Evolutionary conservation across 1,284 basidiomycete genomes (phyloP).

Genomic region (Rhodotorula sp.): DNA sequence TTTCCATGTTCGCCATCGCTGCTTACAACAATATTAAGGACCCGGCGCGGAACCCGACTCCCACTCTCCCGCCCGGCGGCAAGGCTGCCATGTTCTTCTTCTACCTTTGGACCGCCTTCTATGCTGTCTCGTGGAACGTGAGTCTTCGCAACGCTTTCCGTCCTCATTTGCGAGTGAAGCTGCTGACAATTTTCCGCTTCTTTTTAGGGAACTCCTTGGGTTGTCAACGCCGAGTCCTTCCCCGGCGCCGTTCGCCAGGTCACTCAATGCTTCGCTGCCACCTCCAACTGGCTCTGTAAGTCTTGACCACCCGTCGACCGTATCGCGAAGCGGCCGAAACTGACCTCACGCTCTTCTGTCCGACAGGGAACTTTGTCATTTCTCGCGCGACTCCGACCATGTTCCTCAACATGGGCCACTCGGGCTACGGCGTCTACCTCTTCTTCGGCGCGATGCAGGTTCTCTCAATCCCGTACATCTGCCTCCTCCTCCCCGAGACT

Average conservation of each 20-base stretch:
- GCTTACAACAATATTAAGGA: constrained; percentile 43
- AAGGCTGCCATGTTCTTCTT: constrained; percentile 47
- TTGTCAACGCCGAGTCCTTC: constrained; percentile 49
- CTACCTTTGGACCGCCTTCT: constrained; percentile 45
- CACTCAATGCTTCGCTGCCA: constrained; percentile 47
- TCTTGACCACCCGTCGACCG: too few relatives aligned
- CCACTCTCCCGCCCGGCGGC: constrained; percentile 43
- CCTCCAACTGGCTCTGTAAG: constrained; percentile 49
- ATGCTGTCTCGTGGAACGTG: constrained; percentile 43
- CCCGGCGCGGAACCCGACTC: constrained; percentile 30
- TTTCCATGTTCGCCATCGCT: constrained; percentile 50
- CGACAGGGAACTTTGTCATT: constrained; percentile 42
- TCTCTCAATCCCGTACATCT: constrained; percentile 44
- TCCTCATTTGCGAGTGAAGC: background rate
- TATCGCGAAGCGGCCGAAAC: too few relatives aligned
- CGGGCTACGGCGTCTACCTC: constrained; percentile 42
- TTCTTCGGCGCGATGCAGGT: constrained; percentile 49
- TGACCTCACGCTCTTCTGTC: background rate
- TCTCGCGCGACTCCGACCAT: constrained; percentile 43
- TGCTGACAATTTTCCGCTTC: background rate
- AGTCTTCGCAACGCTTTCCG: background rate
- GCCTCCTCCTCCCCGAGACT: constrained; percentile 42
- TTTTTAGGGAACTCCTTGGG: constrained; percentile 46
- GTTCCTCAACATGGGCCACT: constrained; percentile 22
- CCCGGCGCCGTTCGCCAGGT: constrained; percentile 48